Evolutionary conservation across 192 early-diverging fungal species (phyloP).

Genomic region (Borealophlyctis nickersoniae): DNA sequence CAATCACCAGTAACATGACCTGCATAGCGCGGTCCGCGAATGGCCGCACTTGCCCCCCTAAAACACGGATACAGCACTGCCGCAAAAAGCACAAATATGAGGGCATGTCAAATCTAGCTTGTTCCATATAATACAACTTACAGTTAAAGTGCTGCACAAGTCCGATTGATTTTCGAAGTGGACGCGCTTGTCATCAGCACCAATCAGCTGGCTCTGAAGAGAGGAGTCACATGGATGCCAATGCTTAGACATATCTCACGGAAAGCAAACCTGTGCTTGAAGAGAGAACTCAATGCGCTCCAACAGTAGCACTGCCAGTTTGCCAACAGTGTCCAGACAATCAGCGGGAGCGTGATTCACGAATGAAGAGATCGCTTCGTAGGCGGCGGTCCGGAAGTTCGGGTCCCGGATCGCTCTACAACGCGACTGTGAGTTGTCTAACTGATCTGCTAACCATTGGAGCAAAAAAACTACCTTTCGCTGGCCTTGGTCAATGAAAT

Average conservation of each 20-base stretch:
- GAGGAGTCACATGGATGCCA: too few species aligned
- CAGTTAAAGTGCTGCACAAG: conserved; percentile 85
- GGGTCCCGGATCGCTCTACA: conserved; percentile 67
- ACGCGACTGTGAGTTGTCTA: not conserved
- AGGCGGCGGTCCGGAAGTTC: conserved; percentile 87
- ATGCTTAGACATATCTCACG: too few species aligned
- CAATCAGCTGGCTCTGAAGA: conserved; percentile 69
- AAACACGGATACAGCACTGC: conserved; percentile 66
- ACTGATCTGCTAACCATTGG: not conserved
- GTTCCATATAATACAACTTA: conserved; percentile 27
- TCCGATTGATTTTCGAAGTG: conserved; percentile 90
- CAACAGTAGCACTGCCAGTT: conserved; percentile 71
- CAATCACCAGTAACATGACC: conserved; percentile 73
- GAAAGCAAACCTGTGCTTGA: conserved; percentile 41
- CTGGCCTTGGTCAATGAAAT: conserved; percentile 53
- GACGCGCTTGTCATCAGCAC: conserved; percentile 74
- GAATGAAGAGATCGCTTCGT: conserved; percentile 88
- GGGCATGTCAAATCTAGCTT: not conserved
- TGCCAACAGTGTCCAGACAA: conserved; percentile 69
- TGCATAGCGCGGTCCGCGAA: conserved; percentile 91
- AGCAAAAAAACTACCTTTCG: conserved; percentile 27
- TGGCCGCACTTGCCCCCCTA: conserved; percentile 67
- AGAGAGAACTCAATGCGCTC: conserved; percentile 78
- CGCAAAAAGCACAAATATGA: conserved; percentile 54
- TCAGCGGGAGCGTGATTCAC: conserved; percentile 64